These are phyloP conservation scores for Chalara sp. DNA, from an alignment of 2,329 filamentous ascomycete species.

Conservation along the genomic window DNA sequence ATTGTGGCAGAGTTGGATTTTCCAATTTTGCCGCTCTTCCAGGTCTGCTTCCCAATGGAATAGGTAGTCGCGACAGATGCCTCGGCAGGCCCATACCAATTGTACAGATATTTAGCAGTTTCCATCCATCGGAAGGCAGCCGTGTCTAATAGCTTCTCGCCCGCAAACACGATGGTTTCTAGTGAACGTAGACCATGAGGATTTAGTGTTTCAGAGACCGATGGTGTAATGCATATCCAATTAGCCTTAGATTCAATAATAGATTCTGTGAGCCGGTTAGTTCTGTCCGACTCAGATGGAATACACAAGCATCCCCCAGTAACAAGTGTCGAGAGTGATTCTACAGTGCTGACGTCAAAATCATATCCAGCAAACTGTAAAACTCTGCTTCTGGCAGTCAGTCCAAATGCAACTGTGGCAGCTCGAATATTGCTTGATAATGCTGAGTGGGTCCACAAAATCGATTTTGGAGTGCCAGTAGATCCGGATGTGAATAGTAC, in stretches of 20 bases:
- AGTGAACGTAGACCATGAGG: background rate
- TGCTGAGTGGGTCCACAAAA: constrained; percentile 9
- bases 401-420: constrained; percentile 1
- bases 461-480: constrained; percentile 20
- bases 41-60: too few species aligned
- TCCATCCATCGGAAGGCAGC: constrained; percentile 20
- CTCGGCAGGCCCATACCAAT: constrained; percentile 74
- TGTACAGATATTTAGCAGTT: constrained; percentile 27
- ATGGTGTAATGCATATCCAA: constrained; percentile 17
- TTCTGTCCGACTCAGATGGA: constrained; percentile 30
- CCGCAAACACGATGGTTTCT: background rate
- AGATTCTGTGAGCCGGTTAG: constrained; percentile 29
- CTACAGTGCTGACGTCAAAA: constrained; percentile 31
- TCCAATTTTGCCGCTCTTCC: too few species aligned
- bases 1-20: too few species aligned
- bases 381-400: constrained; percentile 4
- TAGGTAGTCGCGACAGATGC: background rate
- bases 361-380: constrained; percentile 9
- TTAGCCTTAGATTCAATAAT: constrained; percentile 17
- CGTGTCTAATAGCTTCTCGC: background rate
- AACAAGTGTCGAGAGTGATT: constrained; percentile 24
- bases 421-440: constrained; percentile 5
- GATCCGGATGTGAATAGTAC: constrained; percentile 18
- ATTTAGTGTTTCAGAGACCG: constrained; percentile 17
- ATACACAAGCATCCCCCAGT: constrained; percentile 32